Base-by-base conservation (phyloP, 2,329 filamentous ascomycete genomes). In the Cyphellophora europaea region DNA sequence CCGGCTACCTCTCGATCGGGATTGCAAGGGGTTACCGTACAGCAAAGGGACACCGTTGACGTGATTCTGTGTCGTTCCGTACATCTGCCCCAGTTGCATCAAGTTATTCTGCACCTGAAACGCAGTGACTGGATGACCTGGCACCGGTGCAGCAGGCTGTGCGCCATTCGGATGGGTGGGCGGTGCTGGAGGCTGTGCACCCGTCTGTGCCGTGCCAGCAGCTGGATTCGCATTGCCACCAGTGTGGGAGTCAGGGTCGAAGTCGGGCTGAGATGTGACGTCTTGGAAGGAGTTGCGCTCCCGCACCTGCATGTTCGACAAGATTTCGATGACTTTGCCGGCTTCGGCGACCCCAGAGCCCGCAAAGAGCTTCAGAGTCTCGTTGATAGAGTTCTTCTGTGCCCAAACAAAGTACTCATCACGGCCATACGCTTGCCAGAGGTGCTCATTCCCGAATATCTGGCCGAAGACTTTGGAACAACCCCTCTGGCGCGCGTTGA, bases 391-490 rank as follows among this genome's bases (percentile, higher is more conserved):
- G 27, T 48, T 50, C 23, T 42, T 39, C 18, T 50, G 48, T 13
- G 42, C 48, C 44, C 44, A 48, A 32, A 34, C 36, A 32, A 50
- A 50, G 17, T 44, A 41, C 30, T 48, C 41, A 18, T 44, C 35
- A n/a, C 43, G 42, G 18, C 36, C 37, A 35, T 46, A 40, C 11
- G 37, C 37, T 12, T 38, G 30, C 38, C 37, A 44, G 6, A 35
- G 23, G 37, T 68, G 61, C 23, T 58, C 56, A 43, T 56, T 49
- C 30, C 35, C 46, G 47, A 54, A 58, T 6, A 39, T 48, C 25
- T 50, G 50, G 8, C 67, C 67, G 48, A 76, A 74, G 1, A 75
- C 61, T 6, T 51, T 43, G 17, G 58, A 53, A 13, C 47, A 43
- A 11, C 55, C 56, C 3, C 40, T 41, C n/a, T 53, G 55, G 2